A percentile compares a stretch with the other conserved stretches of the same genome.
phyloP scores from a whole-genome alignment of 2,329 filamentous ascomycete species.

The Aschersonia sp. region DNA sequence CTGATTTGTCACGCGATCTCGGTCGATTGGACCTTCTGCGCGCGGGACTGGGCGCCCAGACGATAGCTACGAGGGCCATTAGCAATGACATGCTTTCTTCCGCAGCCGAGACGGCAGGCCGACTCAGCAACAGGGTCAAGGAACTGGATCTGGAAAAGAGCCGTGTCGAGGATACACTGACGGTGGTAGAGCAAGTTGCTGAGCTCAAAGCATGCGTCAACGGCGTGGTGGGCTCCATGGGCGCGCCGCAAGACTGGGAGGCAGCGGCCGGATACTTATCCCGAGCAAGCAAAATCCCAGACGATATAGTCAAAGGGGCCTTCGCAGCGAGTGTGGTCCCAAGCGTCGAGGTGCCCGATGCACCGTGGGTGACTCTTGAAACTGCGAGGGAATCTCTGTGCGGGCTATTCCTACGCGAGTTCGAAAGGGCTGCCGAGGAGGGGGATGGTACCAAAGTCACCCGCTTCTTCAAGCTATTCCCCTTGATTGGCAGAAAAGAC shows the following conservation, averaged over 20 bases:
- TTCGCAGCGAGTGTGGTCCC: conserved; percentile 91
- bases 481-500: conserved; percentile 76
- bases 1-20: conserved; percentile 75
- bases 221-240: conserved; percentile 91
- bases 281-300: conserved; percentile 67
- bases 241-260: conserved; percentile 96
- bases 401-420: conserved; percentile 81
- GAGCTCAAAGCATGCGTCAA: conserved; percentile 95
- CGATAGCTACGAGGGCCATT: conserved; percentile 66
- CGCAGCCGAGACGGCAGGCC: conserved; percentile 70
- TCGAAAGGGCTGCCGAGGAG: conserved; percentile 78
- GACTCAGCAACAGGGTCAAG: conserved; percentile 77
- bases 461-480: conserved; percentile 95
- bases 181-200: conserved; percentile 88
- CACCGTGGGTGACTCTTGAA: conserved; percentile 75
- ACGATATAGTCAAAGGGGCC: conserved; percentile 62
- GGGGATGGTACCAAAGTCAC: conserved; percentile 84
- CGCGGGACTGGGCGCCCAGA: conserved; percentile 76
- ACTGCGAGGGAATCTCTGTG: conserved; percentile 81
- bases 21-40: conserved; percentile 78
- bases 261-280: conserved; percentile 82
- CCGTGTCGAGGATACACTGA: conserved; percentile 76
- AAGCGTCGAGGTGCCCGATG: conserved; percentile 87
- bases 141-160: conserved; percentile 82
- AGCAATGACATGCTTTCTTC: conserved; percentile 82